phyloP scores from a whole-genome alignment of 2,329 filamentous ascomycete species.

The Fusarium cicatricum region DNA sequence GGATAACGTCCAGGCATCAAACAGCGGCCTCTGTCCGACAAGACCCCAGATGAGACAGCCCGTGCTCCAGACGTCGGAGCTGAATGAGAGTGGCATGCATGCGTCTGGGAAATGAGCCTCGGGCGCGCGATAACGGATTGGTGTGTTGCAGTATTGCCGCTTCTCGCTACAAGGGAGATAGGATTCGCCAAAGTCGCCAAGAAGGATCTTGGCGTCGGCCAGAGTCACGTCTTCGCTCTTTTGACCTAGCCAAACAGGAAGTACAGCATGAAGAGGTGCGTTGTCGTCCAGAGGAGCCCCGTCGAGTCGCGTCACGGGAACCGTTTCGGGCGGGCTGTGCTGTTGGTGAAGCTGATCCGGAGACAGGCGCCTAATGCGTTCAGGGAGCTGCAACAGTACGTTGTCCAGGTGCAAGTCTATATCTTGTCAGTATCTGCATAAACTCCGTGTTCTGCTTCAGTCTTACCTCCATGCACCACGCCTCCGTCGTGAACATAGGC shows the following conservation, averaged over 20 bases:
- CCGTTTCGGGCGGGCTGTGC: constrained; percentile 22
- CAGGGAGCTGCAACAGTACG: constrained; percentile 31
- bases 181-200: constrained; percentile 36
- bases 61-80: constrained; percentile 35
- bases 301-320: constrained; percentile 33
- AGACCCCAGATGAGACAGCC: constrained; percentile 35
- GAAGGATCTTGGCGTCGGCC: constrained; percentile 28
- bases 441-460: too few relatives aligned
- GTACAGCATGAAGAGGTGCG: constrained; percentile 25
- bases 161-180: constrained; percentile 25
- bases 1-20: constrained; percentile 32
- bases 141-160: constrained; percentile 31
- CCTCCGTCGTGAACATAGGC: constrained; percentile 33
- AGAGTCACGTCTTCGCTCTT: constrained; percentile 31
- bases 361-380: constrained; percentile 18
- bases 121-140: constrained; percentile 30
- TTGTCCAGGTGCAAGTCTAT: constrained; percentile 36
- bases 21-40: constrained; percentile 30
- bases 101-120: constrained; percentile 32
- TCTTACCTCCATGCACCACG: constrained; percentile 33
- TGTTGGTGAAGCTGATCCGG: constrained; percentile 31
- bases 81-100: constrained; percentile 28
- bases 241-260: constrained; percentile 33
- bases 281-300: constrained; percentile 31
- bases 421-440: not conserved